A percentile compares a stretch with the other conserved stretches of the same genome.
phyloP scores from a whole-genome alignment of 768 basidiomycete species.

The Amanita rimosa region DNA sequence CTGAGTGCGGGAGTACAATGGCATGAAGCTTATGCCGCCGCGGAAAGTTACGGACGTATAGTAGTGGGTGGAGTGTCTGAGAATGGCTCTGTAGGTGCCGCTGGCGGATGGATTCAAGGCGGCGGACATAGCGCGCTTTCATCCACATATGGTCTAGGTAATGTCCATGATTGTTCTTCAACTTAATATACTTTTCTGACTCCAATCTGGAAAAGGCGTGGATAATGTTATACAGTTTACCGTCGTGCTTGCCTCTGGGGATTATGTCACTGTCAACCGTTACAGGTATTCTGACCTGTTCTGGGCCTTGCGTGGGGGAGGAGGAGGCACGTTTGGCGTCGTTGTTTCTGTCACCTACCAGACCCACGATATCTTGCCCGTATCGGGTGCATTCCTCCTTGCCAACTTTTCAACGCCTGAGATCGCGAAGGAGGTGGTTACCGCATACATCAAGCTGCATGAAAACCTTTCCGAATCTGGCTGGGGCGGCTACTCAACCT shows the following conservation, averaged over 20 bases:
- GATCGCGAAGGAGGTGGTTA: conserved; percentile 17
- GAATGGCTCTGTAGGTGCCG: conserved; percentile 32
- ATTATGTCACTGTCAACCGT: conserved; percentile 25
- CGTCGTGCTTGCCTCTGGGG: conserved; percentile 30
- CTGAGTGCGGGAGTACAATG: conserved; percentile 35
- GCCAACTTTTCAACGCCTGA: conserved; percentile 21
- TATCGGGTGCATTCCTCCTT: conserved; percentile 16
- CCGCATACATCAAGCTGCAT: conserved; percentile 22
- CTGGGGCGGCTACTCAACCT: conserved; percentile 29
- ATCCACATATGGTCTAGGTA: background rate
- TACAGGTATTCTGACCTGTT: conserved; percentile 33
- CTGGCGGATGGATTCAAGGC: conserved; percentile 37
- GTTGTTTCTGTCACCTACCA: conserved; percentile 34
- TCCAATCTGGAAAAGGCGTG: conserved; percentile 24
- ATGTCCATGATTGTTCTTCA: background rate
- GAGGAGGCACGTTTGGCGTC: conserved; percentile 33
- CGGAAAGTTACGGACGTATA: conserved; percentile 23
- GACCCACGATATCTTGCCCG: conserved; percentile 26
- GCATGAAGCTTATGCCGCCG: conserved; percentile 28
- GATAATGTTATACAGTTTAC: conserved; percentile 37
- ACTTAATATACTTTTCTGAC: background rate
- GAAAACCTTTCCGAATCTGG: conserved; percentile 27
- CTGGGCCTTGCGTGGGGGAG: conserved; percentile 24
- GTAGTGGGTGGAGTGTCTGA: conserved; percentile 33
- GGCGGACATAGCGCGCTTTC: conserved; percentile 19